These are phyloP conservation scores for Acacia pycnantha DNA, from an alignment of 331 rosid species.

Conservation along the genomic window DNA sequence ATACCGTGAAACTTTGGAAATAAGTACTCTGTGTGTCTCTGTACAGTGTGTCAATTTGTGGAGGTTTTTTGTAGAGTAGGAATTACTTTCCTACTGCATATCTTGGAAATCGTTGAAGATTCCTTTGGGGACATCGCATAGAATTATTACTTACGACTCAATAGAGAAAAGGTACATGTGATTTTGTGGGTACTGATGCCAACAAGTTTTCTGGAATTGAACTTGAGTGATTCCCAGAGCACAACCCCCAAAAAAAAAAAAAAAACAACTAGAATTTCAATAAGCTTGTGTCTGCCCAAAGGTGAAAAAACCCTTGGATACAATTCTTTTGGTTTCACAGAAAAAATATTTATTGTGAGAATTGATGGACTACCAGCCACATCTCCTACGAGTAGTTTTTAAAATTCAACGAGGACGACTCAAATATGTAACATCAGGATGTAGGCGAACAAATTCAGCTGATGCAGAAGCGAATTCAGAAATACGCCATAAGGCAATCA, in stretches of 20 bases:
- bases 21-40: constrained; percentile 21
- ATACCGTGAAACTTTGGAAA: constrained; percentile 61
- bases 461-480: not conserved
- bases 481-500: not conserved
- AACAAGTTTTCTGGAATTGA: constrained; percentile 1
- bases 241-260: not conserved
- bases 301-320: not conserved
- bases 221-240: not conserved
- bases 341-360: not conserved
- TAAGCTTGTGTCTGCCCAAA: not conserved
- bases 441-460: not conserved
- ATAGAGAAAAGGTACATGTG: not conserved
- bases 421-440: not conserved
- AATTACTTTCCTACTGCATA: constrained; percentile 16
- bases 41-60: not conserved
- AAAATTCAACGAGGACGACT: not conserved
- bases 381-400: not conserved
- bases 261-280: not conserved
- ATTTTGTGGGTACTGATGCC: not conserved
- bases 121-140: not conserved
- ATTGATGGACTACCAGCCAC: not conserved
- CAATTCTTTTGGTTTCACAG: not conserved
- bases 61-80: not conserved
- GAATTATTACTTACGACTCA: not conserved
- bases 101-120: constrained; percentile 7